phyloP scores from a whole-genome alignment of 768 basidiomycete genomes.

The Leccinum fibrillosum region DNA sequence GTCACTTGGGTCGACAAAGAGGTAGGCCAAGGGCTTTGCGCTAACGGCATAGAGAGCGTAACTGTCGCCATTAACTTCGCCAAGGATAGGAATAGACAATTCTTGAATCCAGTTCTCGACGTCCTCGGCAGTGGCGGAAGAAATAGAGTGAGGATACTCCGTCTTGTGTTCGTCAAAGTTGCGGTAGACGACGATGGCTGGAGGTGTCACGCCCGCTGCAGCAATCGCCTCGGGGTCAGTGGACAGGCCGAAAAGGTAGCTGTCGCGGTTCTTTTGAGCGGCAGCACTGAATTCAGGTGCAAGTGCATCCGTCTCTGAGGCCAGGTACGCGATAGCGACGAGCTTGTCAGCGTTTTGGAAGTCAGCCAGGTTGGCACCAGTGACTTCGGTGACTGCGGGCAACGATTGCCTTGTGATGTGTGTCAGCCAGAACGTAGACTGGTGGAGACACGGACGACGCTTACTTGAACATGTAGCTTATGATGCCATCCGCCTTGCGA shows the following conservation, averaged over 20 bases:
- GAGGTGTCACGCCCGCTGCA: conserved; percentile 71
- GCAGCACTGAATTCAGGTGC: conserved; percentile 71
- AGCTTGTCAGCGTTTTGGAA: conserved; percentile 89
- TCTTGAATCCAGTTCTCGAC: conserved; percentile 77
- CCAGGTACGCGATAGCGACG: conserved; percentile 82
- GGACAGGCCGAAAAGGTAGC: conserved; percentile 87
- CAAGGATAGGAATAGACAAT: conserved; percentile 83
- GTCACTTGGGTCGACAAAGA: conserved; percentile 83
- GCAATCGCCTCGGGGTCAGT: conserved; percentile 67
- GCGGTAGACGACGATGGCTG: conserved; percentile 90
- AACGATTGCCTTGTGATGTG: conserved; percentile 69
- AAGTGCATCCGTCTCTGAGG: conserved; percentile 67
- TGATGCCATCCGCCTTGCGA: conserved; percentile 92
- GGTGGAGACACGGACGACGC: conserved; percentile 20
- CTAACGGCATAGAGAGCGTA: conserved; percentile 82
- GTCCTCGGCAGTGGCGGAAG: conserved; percentile 53
- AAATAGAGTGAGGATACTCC: conserved; percentile 60
- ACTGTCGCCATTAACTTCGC: conserved; percentile 93
- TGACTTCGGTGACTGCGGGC: conserved; percentile 87
- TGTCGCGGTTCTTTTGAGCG: conserved; percentile 88
- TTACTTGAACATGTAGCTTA: conserved; percentile 95
- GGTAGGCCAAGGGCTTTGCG: conserved; percentile 86
- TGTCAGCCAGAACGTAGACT: conserved; percentile 3
- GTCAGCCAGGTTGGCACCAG: conserved; percentile 69
- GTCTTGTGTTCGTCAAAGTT: conserved; percentile 80